phyloP scores from a whole-genome alignment of 768 basidiomycete species.

The Mycena sanguinolenta region DNA sequence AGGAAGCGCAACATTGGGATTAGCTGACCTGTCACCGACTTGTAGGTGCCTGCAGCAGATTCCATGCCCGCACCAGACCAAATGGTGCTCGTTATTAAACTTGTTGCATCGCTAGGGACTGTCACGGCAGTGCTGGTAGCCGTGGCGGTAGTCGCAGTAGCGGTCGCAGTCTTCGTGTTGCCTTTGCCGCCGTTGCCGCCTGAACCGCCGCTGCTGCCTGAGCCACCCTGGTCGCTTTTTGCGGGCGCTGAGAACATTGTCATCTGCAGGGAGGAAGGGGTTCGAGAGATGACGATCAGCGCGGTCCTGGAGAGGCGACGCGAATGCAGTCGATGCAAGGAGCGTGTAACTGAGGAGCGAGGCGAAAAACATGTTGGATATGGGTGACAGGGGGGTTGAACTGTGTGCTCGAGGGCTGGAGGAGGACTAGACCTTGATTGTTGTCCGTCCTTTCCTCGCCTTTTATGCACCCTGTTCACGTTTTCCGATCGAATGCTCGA shows the following conservation, averaged over 20 bases:
- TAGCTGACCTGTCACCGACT: conserved; percentile 43
- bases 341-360: conserved; percentile 32
- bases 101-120: too few species aligned
- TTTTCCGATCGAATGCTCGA: too few species aligned
- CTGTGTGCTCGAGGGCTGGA: conserved; percentile 21
- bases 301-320: not conserved
- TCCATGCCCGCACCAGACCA: conserved; percentile 52
- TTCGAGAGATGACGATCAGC: conserved; percentile 4
- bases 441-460: too few species aligned
- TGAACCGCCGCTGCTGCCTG: too few species aligned
- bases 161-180: not conserved
- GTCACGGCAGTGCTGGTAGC: too few species aligned
- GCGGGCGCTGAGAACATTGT: too few species aligned
- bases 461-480: too few species aligned
- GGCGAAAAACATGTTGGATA: conserved; percentile 28
- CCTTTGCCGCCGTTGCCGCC: too few species aligned
- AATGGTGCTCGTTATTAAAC: too few species aligned
- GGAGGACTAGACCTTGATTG: too few species aligned
- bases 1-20: not conserved
- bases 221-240: too few species aligned
- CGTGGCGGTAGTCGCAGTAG: conserved; percentile 39
- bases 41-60: conserved; percentile 46
- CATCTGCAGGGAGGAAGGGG: not conserved
- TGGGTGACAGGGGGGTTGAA: not conserved
- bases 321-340: conserved; percentile 26